Base-by-base conservation (phyloP, 352 stramenopile genomes). In the Phytophthora rubi region DNA sequence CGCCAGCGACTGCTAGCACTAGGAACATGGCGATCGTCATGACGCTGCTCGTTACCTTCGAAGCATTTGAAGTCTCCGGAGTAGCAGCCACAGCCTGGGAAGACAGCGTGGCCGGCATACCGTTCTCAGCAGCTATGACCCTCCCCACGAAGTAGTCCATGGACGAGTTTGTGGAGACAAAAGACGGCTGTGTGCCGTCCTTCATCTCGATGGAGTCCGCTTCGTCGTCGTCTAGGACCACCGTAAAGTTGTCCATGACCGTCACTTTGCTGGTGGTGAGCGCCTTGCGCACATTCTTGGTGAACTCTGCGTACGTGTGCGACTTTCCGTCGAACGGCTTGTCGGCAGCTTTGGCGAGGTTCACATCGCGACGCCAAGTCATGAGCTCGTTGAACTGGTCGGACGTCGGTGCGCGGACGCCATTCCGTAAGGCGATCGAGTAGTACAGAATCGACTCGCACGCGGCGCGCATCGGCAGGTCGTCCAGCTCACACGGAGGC, bases 401-500 rank as follows among this genome's bases (percentile, higher is more conserved):
- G 0, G 70, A 55, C 6, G 79, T 79, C 3, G 85, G 78, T 2
- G 80, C 70, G 0, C 54, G n/a, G 8, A 62, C 61, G 0, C 65
- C 69, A 1, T 77, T 47, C 0, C 60, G 66, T 53, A 91, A 61
- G 23, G 85, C 81, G 35, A 81, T 60, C 1, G 80, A 86, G 44
- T 86, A 88, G 66, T 86, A 86, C 35, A 93, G 75, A 26, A 93
- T 51, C 56, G 82, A 88, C 68, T 93, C 85, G 47, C 85, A 80
- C 37, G 77, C 72, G 6, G 85, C 80, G n/a, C 76, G 78, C 51
- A 91, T 62, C 18, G 77, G 77, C 62, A 93, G 70, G 16, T 81
- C 62, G 44, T 80, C 62, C 12, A 91, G 56, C 49, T 79, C 80
- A 21, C 85, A 93, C 49, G 85, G 78, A 8, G 73, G 73, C 47